phyloP scores from a whole-genome alignment of 257 asterid species.

The Ocimum tenuiflorum region DNA sequence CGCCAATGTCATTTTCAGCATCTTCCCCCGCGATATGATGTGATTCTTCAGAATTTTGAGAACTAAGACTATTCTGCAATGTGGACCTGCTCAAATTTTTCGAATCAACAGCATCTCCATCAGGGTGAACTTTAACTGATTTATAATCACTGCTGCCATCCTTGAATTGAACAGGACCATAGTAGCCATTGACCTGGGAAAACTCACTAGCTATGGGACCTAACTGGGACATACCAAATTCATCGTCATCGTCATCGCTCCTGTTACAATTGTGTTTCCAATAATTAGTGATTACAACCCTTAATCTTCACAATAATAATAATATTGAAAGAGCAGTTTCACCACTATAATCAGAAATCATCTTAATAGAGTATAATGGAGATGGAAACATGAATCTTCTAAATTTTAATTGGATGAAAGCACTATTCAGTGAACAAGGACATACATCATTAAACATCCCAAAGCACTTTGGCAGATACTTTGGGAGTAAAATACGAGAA shows the following conservation, averaged over 20 bases:
- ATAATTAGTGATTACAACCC: conserved; percentile 5
- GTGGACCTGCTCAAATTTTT: conserved; percentile 39
- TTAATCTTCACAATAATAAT: neutral
- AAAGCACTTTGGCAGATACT: no score
- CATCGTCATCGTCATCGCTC: conserved; percentile 75
- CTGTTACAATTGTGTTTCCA: conserved; percentile 33
- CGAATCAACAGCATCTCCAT: conserved; percentile 47
- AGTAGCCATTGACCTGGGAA: conserved; percentile 52
- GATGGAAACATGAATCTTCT: neutral
- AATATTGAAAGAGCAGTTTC: neutral
- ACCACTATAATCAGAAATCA: neutral
- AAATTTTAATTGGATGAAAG: neutral
- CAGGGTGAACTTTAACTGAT: conserved; percentile 54
- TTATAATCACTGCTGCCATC: conserved; percentile 45
- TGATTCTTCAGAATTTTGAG: conserved; percentile 47
- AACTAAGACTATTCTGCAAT: conserved; percentile 32
- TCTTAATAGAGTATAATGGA: neutral
- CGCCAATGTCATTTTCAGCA: conserved; percentile 44
- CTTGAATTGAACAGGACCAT: conserved; percentile 41
- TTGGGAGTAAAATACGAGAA: no score
- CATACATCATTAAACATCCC: neutral
- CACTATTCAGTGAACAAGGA: neutral
- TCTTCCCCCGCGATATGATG: conserved; percentile 40
- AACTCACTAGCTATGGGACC: conserved; percentile 41
- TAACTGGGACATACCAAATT: conserved; percentile 41